These are phyloP conservation scores for Aspergillus clavatus DNA, from an alignment of 2,329 filamentous ascomycete species.

Conservation along the genomic window DNA sequence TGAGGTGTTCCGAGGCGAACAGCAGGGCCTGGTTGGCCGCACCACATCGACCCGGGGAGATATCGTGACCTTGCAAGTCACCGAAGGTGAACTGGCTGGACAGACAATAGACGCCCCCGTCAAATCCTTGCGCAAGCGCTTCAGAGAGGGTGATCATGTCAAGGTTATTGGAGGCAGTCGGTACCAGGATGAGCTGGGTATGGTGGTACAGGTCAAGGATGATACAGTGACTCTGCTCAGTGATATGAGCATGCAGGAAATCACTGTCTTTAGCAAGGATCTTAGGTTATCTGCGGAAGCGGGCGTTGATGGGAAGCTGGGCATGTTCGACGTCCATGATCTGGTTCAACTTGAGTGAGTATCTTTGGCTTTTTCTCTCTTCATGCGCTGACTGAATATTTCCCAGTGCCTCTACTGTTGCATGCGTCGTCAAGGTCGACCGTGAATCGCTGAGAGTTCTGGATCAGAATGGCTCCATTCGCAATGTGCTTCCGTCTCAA, in stretches of 20 bases:
- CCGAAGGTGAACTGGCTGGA: conserved; percentile 73
- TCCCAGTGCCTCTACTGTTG: conserved; percentile 71
- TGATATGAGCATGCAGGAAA: conserved; percentile 86
- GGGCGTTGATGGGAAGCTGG: conserved; percentile 74
- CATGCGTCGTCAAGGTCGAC: conserved; percentile 90
- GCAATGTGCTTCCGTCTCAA: conserved; percentile 81
- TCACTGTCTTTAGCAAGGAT: conserved; percentile 97
- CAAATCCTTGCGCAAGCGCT: conserved; percentile 86
- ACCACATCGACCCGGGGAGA: conserved; percentile 83
- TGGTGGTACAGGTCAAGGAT: conserved; percentile 89
- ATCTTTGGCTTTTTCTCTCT: neutral
- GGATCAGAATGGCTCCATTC: conserved; percentile 80
- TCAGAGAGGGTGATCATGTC: conserved; percentile 91
- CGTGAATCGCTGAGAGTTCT: conserved; percentile 84
- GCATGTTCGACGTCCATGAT: conserved; percentile 87
- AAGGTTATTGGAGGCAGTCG: conserved; percentile 96
- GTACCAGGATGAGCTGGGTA: conserved; percentile 91
- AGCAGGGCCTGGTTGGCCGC: conserved; percentile 82
- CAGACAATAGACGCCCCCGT: conserved; percentile 89
- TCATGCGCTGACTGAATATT: conserved; percentile 23
- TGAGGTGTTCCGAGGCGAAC: conserved; percentile 92
- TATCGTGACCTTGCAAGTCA: conserved; percentile 83
- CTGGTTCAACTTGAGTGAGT: conserved; percentile 82
- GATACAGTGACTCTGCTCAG: conserved; percentile 90
- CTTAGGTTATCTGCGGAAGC: conserved; percentile 88